phyloP scores from a whole-genome alignment of 225 moss, liverwort and hornwort genomes.

The Asterella californica region DNA sequence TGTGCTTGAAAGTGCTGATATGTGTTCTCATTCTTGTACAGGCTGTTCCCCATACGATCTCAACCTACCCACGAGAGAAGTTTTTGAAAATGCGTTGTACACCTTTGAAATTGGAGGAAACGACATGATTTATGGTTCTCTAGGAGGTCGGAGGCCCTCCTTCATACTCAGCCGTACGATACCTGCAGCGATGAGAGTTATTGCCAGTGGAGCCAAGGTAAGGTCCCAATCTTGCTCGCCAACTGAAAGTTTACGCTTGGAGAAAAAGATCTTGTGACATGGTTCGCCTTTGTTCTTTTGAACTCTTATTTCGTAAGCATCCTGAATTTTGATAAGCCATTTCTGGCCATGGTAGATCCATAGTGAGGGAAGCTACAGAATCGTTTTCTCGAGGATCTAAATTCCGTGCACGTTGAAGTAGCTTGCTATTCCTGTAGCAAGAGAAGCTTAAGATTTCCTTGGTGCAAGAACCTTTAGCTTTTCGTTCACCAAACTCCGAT shows the following conservation, averaged over 20 bases:
- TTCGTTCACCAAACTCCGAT: too few relatives aligned
- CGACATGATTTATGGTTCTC: slow-evolving; percentile 2
- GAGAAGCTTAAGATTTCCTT: too few relatives aligned
- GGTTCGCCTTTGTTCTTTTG: too few relatives aligned
- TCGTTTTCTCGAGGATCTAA: too few relatives aligned
- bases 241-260: not conserved
- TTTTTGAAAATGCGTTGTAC: slow-evolving; percentile 9
- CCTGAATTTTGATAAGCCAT: not conserved
- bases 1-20: not conserved
- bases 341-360: not conserved
- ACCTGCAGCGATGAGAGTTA: slow-evolving; percentile 4
- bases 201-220: slow-evolving; percentile 5
- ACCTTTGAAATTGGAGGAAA: slow-evolving; percentile 20
- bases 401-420: too few relatives aligned
- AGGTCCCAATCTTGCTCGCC: not conserved
- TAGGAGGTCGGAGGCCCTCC: too few relatives aligned
- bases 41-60: not conserved
- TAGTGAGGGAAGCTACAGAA: not conserved
- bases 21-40: slow-evolving; percentile 12
- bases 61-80: not conserved
- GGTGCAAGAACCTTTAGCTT: not conserved
- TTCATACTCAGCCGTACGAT: not conserved
- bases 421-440: too few relatives aligned
- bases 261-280: not conserved
- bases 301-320: too few relatives aligned